A percentile compares a stretch with the other conserved stretches of the same genome.
Evolutionary conservation across 208 protist species (phyloP).

Genomic region (Trypanosoma avium): DNA sequence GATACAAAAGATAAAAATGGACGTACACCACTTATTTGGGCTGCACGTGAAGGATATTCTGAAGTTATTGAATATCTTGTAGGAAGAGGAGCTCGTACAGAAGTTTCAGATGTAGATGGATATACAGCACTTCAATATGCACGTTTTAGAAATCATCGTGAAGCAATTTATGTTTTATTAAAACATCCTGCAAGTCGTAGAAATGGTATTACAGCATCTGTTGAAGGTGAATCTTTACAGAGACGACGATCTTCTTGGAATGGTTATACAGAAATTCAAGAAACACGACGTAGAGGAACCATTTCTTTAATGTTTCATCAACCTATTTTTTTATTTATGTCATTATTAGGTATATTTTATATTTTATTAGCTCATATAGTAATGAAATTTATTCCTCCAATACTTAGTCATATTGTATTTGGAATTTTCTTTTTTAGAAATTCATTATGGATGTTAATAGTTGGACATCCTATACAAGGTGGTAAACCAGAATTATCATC

Average conservation of each 20-base stretch:
- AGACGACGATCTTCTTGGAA: background rate
- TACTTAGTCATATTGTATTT: conserved; percentile 45
- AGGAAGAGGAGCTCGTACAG: conserved; percentile 37
- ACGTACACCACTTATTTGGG: conserved; percentile 78
- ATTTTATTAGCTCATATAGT: conserved; percentile 30
- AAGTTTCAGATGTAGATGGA: conserved; percentile 41
- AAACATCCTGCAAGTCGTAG: conserved; percentile 10
- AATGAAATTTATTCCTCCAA: conserved; percentile 47
- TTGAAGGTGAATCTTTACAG: background rate
- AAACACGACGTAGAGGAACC: conserved; percentile 49
- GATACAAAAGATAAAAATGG: conserved; percentile 46
- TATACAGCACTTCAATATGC: conserved; percentile 69
- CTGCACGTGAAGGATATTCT: conserved; percentile 69
- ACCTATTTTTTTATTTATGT: conserved; percentile 44
- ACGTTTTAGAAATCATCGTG: conserved; percentile 52
- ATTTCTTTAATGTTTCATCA: conserved; percentile 43
- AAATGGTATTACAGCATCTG: background rate
- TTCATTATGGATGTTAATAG: conserved; percentile 42
- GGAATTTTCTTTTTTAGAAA: conserved; percentile 71
- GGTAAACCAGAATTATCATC: conserved; percentile 21
- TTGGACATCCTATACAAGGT: conserved; percentile 46
- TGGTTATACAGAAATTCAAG: conserved; percentile 38
- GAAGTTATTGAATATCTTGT: conserved; percentile 70
- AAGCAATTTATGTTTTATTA: conserved; percentile 48
- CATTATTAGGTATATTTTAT: conserved; percentile 35